Conservation (phyloP, 1,139 yeast genomes). For the Scheffersomyces illinoinensis region DNA sequence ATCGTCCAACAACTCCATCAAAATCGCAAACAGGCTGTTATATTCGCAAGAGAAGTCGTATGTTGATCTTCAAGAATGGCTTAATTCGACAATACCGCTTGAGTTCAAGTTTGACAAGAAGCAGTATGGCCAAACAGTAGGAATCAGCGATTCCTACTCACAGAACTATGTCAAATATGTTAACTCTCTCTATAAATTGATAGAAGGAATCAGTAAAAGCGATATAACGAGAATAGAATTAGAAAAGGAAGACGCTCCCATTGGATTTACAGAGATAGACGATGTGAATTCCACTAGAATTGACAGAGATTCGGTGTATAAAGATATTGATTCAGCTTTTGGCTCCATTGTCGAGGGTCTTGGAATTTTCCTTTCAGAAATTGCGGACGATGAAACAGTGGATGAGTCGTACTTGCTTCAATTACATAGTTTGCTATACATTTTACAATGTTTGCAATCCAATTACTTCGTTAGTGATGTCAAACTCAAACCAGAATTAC, state of each 20-base stretch:
- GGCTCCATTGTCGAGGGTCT: slow-evolving; percentile 24
- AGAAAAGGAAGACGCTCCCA: slow-evolving; percentile 27
- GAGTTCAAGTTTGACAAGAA: slow-evolving; percentile 32
- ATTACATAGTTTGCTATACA: slow-evolving; percentile 42
- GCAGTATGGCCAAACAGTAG: slow-evolving; percentile 26
- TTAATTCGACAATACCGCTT: slow-evolving; percentile 25
- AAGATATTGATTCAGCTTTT: slow-evolving; percentile 30
- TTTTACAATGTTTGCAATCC: slow-evolving; percentile 60
- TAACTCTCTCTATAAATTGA: slow-evolving; percentile 32
- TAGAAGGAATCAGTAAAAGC: slow-evolving; percentile 30
- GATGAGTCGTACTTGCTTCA: slow-evolving; percentile 10
- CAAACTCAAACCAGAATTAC: slow-evolving; percentile 44
- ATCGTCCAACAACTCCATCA: slow-evolving; percentile 6
- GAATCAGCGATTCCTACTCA: slow-evolving; percentile 18
- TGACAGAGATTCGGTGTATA: slow-evolving; percentile 8
- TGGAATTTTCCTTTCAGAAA: slow-evolving; percentile 15
- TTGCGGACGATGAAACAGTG: slow-evolving; percentile 14
- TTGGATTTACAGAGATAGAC: slow-evolving; percentile 29
- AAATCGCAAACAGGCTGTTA: slow-evolving; percentile 2
- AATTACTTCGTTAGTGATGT: slow-evolving; percentile 46
- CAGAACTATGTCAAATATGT: slow-evolving; percentile 27
- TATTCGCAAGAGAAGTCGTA: slow-evolving; percentile 16
- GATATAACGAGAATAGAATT: slow-evolving; percentile 17
- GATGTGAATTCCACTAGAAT: slow-evolving; percentile 4
- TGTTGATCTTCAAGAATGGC: slow-evolving; percentile 40